Evolutionary conservation across 108 stramenopile species (phyloP).

Genomic region (Cyclotella kingstonii): DNA sequence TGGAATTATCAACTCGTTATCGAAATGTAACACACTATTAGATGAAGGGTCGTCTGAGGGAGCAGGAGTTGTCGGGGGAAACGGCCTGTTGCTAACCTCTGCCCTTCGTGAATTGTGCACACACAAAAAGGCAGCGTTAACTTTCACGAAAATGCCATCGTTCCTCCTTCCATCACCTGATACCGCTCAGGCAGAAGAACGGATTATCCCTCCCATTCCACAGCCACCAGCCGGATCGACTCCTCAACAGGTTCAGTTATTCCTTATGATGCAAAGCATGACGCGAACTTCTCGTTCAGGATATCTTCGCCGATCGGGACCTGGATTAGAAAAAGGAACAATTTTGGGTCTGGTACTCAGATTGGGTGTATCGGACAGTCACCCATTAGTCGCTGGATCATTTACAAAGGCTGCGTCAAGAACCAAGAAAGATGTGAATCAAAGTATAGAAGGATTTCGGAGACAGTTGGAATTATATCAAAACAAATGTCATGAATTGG

Average conservation of each 20-base stretch:
- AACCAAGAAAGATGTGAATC: slow-evolving; percentile 51
- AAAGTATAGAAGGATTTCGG: slow-evolving; percentile 50
- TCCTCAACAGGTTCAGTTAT: slow-evolving; percentile 35
- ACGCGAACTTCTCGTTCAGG: slow-evolving; percentile 10
- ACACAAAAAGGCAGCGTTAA: slow-evolving; percentile 69
- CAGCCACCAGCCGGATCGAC: slow-evolving; percentile 29
- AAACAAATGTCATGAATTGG: slow-evolving; percentile 58
- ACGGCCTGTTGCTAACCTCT: slow-evolving; percentile 50
- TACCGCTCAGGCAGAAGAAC: slow-evolving; percentile 53
- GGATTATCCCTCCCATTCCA: slow-evolving; percentile 47
- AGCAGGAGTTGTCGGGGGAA: slow-evolving; percentile 16
- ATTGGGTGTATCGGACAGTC: slow-evolving; percentile 61
- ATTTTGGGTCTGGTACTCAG: slow-evolving; percentile 66
- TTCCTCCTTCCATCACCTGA: slow-evolving; percentile 66
- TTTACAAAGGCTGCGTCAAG: slow-evolving; percentile 45
- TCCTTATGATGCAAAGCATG: slow-evolving; percentile 61
- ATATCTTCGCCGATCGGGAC: slow-evolving; percentile 70
- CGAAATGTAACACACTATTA: slow-evolving; percentile 49
- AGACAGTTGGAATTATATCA: slow-evolving; percentile 69
- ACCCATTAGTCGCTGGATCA: slow-evolving; percentile 40
- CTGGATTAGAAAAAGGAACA: slow-evolving; percentile 77
- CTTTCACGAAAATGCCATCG: slow-evolving; percentile 38
- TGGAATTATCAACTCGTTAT: slow-evolving; percentile 30
- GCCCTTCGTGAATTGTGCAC: slow-evolving; percentile 63
- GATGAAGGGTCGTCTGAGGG: slow-evolving; percentile 24